phyloP scores from a whole-genome alignment of 306 rosid genomes.

The Pterocarpus santalinus region DNA sequence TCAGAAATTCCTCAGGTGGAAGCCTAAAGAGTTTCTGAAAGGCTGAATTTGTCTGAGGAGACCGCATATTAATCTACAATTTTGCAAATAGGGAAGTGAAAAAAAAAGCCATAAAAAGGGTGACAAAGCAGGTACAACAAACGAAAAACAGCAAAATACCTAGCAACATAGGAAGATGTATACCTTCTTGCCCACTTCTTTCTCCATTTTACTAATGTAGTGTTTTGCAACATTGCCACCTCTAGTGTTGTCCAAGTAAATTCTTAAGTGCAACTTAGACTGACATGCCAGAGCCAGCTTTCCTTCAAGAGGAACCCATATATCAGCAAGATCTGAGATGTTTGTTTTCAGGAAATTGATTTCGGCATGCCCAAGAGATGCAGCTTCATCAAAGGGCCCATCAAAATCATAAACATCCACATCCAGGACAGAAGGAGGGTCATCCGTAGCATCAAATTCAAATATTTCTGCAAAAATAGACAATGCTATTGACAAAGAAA shows the following conservation, averaged over 20 bases:
- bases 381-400: slow-evolving; percentile 90
- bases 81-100: slow-evolving; percentile 25
- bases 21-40: slow-evolving; percentile 94
- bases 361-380: slow-evolving; percentile 78
- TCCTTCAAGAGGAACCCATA: slow-evolving; percentile 92
- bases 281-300: slow-evolving; percentile 83
- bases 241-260: slow-evolving; percentile 88
- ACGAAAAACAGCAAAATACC: slow-evolving; percentile 20
- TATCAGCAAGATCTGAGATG: slow-evolving; percentile 88
- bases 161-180: slow-evolving; percentile 34
- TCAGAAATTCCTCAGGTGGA: slow-evolving; percentile 97
- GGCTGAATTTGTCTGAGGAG: slow-evolving; percentile 96
- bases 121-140: slow-evolving; percentile 31
- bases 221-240: slow-evolving; percentile 78
- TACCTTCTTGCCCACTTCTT: slow-evolving; percentile 99
- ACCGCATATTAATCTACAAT: slow-evolving; percentile 82
- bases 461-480: slow-evolving; percentile 76
- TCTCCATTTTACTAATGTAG: slow-evolving; percentile 94
- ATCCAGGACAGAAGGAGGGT: slow-evolving; percentile 91
- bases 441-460: slow-evolving; percentile 98
- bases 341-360: slow-evolving; percentile 89
- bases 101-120: slow-evolving; percentile 39
- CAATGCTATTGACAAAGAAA: slow-evolving; percentile 35
- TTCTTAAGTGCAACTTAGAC: slow-evolving; percentile 84
- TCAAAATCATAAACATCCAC: slow-evolving; percentile 89